Evolutionary conservation across 2,329 filamentous ascomycete species (phyloP), one percentile per base, ranked within the genome.

Genomic region (Leptographium lundbergii): DNA sequence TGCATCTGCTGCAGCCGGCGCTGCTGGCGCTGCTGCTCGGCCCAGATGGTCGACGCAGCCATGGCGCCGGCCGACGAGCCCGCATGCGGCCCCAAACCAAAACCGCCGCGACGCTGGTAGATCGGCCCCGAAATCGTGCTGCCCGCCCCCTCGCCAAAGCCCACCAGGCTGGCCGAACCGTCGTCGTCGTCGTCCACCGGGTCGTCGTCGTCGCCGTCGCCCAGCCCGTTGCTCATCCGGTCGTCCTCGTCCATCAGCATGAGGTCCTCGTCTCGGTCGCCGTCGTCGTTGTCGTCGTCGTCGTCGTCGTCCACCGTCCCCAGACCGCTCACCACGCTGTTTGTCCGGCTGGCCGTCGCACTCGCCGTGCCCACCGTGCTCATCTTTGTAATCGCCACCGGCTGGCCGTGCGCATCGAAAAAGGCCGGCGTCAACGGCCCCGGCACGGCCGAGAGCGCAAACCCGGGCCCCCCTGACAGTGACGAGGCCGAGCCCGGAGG

Each of bases 301-400:
- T 80, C 76, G 1, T 69, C 71, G 54, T 71, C 71, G n/a, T 59
- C 59, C 59, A 68, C 60, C 29, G 65, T 69, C 22, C 56, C 60
- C 13, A 61, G 36, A 9, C 60, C 61, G 45, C 57, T 61, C 32
- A 27, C 29, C 24, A 61, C 14, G 55, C 45, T 56, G 56, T 74
- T 69, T 75, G 67, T 36, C 60, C 63, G 65, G 2, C 83, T 78
- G 17, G 82, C 88, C 0, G 91, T 96, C 2, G 91, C 92, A 64
- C 88, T 92, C 32, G 92, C 92, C 54, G 87, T 89, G 60, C 92
- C 92, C 27, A 96, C 91, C 0, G 92, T 97, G 74, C 88, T 94
- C 73, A 85, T 94, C 83, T 80, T 89, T 74, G 75, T 92, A 62
- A 75, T 80, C 63, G 77, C 86, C 66, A 75, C 83, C 65, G 77